Evolutionary conservation across 2,329 filamentous ascomycete species (phyloP), one percentile per base, ranked within the genome.

Genomic region (Coniochaeta ligniaria): DNA sequence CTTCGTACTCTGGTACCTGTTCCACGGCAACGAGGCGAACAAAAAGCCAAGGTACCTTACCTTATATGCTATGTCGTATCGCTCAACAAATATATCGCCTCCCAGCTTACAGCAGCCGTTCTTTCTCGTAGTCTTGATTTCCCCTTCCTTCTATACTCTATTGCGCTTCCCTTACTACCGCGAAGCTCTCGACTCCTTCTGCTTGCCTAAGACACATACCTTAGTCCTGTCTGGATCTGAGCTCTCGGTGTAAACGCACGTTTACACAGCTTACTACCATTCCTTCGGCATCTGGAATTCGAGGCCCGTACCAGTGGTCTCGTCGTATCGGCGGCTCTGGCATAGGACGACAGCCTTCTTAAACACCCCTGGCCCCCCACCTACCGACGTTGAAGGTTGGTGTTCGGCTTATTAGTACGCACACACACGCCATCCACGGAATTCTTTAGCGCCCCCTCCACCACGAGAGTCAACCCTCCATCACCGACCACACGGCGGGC

Each of bases 391-490:
- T 52, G 47, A 52, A 28, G 47, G 47, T 26, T 52, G 47, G 47
- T 52, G 47, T 26, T 31, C 26, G 47, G 47, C 47, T 52, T 52
- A 52, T 52, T 52, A 52, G 22, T 31, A 16, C 47, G 17, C 47
- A 52, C 47, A 31, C 54, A 57, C 52, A 36, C 35, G 17, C 20
- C 54, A 57, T 57, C 54, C 35, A 24, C n/a, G 54, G 54, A 38
- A 22, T 20, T 57, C 31, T 12, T 57, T 57, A 57, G 54, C 54
- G 54, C 54, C 54, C 52, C 54, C 54, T 57, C 54, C 54, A 35
- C 22, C n/a, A 57, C 54, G 35, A 57, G 54, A 57, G 31, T 57
- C 54, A 38, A 57, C 54, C 54, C 54, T 57, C 54, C 54, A 57
- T 38, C 22, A 57, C 54, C n/a, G 35, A 35, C 20, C 26, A 31